Evolutionary conservation across 176 grass and related monocot genomes (phyloP), one percentile per base, ranked within the genome.

Genomic region (Eragrostis curvula): DNA sequence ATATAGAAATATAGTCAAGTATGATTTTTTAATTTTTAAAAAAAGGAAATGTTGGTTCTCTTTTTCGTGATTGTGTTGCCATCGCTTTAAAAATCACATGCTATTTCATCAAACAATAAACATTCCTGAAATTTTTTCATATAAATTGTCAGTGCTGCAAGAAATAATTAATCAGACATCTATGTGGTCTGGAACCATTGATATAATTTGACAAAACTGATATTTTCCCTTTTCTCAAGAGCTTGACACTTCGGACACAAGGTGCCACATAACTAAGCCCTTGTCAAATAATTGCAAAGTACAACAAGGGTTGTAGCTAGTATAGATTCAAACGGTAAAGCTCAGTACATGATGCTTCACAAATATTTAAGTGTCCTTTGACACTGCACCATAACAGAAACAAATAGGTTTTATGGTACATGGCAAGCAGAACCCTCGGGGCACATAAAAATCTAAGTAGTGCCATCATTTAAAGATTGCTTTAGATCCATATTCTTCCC

Each of bases 241-340:
- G 60, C 7, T 12, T 62, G 36, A 21, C 42, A 28, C 36, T 43
- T 60, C 3, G 11, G 39, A 43, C 23, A 59, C 3, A 61, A 28
- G 5, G 40, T 44, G 40, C 40, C 40, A 76, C 23, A 41, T 40
- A 75, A 25, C 53, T 75, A 59, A 0, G 42, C 16, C 18, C 30
- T 73, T 73, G n/a, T 51, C 9, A 53, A 32, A 73, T 73, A 52
- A 73, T 32, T 20, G 47, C 47, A 32, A 70, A 73, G 16, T 32
- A 8, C 17, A 51, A 32, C 47, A 51, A 17, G 25, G 47, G 27
- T 0, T 7, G 8, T 55, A 55, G 21, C 71, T 52, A 74, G 29
- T 74, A 40, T 20, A 12, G 10, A 55, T 55, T 55, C 49, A 55
- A 39, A 8, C n/a, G 10, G 32, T 69, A 56, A 9, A 55, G 28